A percentile compares a stretch with the other conserved stretches of the same genome.
Conservation (phyloP, 805 yeast species). For the Spathaspora gorwiae region DNA sequence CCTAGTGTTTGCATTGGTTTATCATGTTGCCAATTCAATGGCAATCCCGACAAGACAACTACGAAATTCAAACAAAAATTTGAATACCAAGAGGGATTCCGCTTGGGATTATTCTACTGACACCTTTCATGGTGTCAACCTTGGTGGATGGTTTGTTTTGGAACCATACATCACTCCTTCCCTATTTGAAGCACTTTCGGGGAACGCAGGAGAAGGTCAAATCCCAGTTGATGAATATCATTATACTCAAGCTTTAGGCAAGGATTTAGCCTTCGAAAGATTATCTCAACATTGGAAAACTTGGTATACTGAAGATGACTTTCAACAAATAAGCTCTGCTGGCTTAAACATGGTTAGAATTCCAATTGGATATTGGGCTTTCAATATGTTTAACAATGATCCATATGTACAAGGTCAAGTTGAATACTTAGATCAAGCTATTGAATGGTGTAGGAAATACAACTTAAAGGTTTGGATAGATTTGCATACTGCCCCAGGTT, state of each 20-base stretch:
- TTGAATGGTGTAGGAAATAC: conserved; percentile 64
- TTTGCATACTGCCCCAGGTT: conserved; percentile 90
- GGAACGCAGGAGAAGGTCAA: conserved; percentile 21
- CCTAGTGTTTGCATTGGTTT: too few species aligned
- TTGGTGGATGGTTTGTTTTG: conserved; percentile 87
- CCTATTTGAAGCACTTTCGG: conserved; percentile 49
- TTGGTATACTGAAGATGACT: conserved; percentile 74
- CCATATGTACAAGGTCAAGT: conserved; percentile 85
- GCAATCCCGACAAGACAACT: too few species aligned
- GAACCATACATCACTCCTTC: conserved; percentile 86
- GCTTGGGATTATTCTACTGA: conserved; percentile 30
- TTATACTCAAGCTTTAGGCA: conserved; percentile 55
- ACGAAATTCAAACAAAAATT: too few species aligned
- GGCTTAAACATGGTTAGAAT: conserved; percentile 84
- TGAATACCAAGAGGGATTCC: conserved; percentile 12
- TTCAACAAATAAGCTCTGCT: conserved; percentile 47
- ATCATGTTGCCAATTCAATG: too few species aligned
- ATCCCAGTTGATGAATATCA: conserved; percentile 83
- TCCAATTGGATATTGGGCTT: conserved; percentile 96
- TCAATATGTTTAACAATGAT: conserved; percentile 53
- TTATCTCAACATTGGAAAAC: conserved; percentile 70
- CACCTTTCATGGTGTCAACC: conserved; percentile 60
- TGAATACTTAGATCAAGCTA: conserved; percentile 65
- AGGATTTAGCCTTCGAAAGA: conserved; percentile 45
- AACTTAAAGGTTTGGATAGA: conserved; percentile 81